These are phyloP conservation scores for Annona cherimola DNA, from an alignment of 164 flowering plant genomes.

Conservation along the genomic window DNA sequence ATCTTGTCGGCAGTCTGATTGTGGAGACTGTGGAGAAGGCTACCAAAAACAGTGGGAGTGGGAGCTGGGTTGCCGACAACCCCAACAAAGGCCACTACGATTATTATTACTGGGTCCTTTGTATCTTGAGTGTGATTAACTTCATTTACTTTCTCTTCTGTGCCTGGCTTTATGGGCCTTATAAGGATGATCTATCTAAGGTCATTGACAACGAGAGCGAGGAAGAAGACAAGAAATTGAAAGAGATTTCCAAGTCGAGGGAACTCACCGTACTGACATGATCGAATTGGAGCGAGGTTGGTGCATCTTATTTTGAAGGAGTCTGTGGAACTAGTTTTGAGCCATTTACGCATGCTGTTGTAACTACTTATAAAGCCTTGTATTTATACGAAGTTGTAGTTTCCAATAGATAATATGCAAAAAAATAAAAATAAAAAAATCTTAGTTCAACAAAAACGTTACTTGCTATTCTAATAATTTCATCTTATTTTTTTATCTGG, in stretches of 20 bases:
- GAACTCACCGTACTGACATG: neutral
- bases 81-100: slow-evolving; percentile 52
- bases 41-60: slow-evolving; percentile 39
- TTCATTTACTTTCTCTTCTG: slow-evolving; percentile 26
- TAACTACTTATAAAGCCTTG: no score
- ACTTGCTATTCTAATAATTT: no score
- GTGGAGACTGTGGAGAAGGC: slow-evolving; percentile 34
- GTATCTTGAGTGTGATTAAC: slow-evolving; percentile 38
- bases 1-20: slow-evolving; percentile 43
- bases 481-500: no score
- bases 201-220: neutral
- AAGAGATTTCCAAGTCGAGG: neutral
- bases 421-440: no score
- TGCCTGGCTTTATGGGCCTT: slow-evolving; percentile 9
- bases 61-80: slow-evolving; percentile 65
- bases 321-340: no score
- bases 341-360: no score
- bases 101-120: slow-evolving; percentile 65
- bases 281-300: no score
- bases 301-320: no score
- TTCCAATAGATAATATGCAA: no score
- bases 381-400: no score
- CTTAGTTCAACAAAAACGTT: no score
- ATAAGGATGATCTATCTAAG: slow-evolving; percentile 4
- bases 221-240: neutral